Evolutionary conservation across 495 filamentous ascomycete species (phyloP).

Genomic region (Lepraria neglecta): DNA sequence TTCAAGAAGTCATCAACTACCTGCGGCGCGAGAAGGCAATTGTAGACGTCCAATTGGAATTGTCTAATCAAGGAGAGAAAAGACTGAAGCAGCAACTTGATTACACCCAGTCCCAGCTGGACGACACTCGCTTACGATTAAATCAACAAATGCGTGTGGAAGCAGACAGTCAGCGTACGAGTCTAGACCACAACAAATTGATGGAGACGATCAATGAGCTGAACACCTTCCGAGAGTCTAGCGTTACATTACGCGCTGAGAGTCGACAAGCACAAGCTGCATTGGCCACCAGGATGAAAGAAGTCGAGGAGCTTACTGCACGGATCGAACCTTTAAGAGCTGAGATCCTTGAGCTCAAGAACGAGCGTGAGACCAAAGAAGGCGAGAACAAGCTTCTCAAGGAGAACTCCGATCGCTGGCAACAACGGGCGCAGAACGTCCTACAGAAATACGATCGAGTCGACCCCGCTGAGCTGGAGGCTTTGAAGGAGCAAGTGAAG

Average conservation of each 20-base stretch:
- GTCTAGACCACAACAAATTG: constrained; percentile 74
- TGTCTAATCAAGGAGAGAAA: constrained; percentile 78
- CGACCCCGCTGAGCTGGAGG: constrained; percentile 85
- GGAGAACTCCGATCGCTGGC: constrained; percentile 83
- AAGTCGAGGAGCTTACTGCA: constrained; percentile 63
- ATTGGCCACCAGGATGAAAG: constrained; percentile 64
- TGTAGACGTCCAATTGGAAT: constrained; percentile 86
- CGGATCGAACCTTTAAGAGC: constrained; percentile 78
- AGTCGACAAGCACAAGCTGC: constrained; percentile 68
- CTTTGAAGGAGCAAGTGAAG: constrained; percentile 63
- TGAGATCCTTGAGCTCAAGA: constrained; percentile 71
- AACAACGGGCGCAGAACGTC: constrained; percentile 88
- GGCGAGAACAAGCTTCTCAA: constrained; percentile 80
- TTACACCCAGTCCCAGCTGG: constrained; percentile 75
- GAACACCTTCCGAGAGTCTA: constrained; percentile 91
- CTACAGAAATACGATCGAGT: constrained; percentile 92
- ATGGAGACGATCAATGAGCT: constrained; percentile 91
- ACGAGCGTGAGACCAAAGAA: constrained; percentile 68
- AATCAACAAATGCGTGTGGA: constrained; percentile 79
- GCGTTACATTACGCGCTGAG: constrained; percentile 77
- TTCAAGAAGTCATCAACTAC: constrained; percentile 84
- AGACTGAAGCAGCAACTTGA: constrained; percentile 84
- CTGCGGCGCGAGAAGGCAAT: constrained; percentile 96
- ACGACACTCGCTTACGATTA: constrained; percentile 77
- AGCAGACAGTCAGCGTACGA: constrained; percentile 60